Base-by-base conservation (phyloP, 2,329 filamentous ascomycete species). In the Colletotrichum noveboracense region DNA sequence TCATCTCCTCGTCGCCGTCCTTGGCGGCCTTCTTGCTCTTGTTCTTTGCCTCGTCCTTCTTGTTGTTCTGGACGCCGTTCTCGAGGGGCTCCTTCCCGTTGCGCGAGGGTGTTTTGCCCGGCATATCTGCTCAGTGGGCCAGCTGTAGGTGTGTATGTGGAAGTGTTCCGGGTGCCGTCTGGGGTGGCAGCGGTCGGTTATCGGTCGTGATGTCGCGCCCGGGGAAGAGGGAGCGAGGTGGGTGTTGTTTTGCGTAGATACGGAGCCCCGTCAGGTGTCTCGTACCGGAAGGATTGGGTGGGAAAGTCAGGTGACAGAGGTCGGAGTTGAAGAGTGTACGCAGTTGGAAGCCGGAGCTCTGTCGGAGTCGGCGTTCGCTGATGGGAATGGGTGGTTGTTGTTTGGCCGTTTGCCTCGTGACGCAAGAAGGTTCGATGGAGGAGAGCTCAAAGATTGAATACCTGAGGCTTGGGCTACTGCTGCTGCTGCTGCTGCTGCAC, bases 1-100 rank as follows among this genome's bases (percentile, higher is more conserved):
- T 95, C 93, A 95, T 95, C 87, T 95, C 93, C 80, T 93, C 93
- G 80, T 94, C 93, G 81, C 90, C 93, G 81, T 95, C 92, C 85
- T 92, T 93, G 80, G 81, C 82, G 24, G 83, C 82, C 86, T 92
- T 92, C 87, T 93, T 93, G 80, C 89, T 90, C 86, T 93, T 93
- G 81, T 87, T 86, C 87, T 94, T 94, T 81, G 91, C 90, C 82
- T 94, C 92, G 83, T 91, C 93, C 91, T 93, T 94, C 82, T 94
- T 93, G 77, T 91, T 91, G 78, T 91, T 89, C 84, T 88, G 91
- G 88, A 91, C 86, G 80, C 92, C 91, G 85, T 95, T 94, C 83
- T 93, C 92, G 80, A 91, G 87, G 77, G 93, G 91, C 85, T 94
- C 91, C 77, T 93, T 93, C 83, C 93, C 92, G 87, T 93, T 94